Evolutionary conservation across 75 land plant species (phyloP).

Genomic region (Sequoiadendron giganteum): DNA sequence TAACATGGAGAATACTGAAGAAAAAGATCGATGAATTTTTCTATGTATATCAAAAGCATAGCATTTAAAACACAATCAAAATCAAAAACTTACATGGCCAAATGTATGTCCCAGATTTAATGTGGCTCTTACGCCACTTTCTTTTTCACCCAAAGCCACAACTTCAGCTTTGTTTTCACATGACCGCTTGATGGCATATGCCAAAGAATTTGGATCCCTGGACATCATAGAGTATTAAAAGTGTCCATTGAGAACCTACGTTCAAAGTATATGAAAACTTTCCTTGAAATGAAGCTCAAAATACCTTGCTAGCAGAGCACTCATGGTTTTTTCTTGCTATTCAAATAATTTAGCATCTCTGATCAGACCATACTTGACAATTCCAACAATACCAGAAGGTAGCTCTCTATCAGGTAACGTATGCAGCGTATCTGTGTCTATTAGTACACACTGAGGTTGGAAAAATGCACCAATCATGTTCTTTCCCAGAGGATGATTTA

Average conservation of each 20-base stretch:
- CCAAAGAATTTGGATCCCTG: conserved; percentile 82
- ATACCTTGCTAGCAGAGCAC: conserved; percentile 65
- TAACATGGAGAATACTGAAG: neutral
- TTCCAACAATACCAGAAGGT: conserved; percentile 88
- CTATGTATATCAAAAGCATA: neutral
- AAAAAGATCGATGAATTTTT: neutral
- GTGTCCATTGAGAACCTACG: neutral
- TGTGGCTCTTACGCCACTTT: conserved; percentile 85
- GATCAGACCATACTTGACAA: conserved; percentile 92
- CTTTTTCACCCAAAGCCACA: conserved; percentile 90
- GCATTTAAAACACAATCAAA: neutral
- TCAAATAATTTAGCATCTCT: conserved; percentile 95
- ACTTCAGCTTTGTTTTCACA: conserved; percentile 99
- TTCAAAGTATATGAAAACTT: neutral
- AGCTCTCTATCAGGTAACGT: conserved; percentile 89
- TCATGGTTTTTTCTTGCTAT: conserved; percentile 94
- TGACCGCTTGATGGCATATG: conserved; percentile 90
- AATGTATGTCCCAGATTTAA: conserved; percentile 95
- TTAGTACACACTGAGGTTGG: conserved; percentile 93
- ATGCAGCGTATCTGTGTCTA: conserved; percentile 87
- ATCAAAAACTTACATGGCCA: conserved; percentile 70
- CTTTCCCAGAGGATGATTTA: conserved; percentile 90
- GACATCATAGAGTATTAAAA: conserved; percentile 14
- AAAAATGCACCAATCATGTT: conserved; percentile 94
- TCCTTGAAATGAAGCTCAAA: neutral